phyloP scores from a whole-genome alignment of 495 filamentous ascomycete species.

The Hypoxylon fragiforme region DNA sequence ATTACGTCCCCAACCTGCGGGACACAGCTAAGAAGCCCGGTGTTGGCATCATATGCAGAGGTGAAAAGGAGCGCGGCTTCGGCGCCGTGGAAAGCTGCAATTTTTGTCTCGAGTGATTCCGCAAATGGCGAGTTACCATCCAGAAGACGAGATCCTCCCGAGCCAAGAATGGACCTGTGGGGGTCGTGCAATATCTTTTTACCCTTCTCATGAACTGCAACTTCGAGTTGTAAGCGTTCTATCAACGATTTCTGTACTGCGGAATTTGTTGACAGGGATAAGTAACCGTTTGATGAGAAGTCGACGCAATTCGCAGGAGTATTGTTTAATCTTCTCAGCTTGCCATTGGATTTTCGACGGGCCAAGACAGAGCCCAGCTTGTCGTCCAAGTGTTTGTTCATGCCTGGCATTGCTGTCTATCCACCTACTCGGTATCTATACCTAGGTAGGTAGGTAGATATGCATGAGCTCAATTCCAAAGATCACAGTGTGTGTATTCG shows the following conservation, averaged over 20 bases:
- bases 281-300: slow-evolving; percentile 68
- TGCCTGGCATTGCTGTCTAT: slow-evolving; percentile 19
- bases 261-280: slow-evolving; percentile 56
- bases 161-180: slow-evolving; percentile 46
- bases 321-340: slow-evolving; percentile 49
- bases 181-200: slow-evolving; percentile 1
- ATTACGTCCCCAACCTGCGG: slow-evolving; percentile 72
- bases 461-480: too few relatives aligned
- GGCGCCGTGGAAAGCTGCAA: slow-evolving; percentile 70
- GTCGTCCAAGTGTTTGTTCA: slow-evolving; percentile 21
- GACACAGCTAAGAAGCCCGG: slow-evolving; percentile 66
- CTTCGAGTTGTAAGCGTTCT: slow-evolving; percentile 39
- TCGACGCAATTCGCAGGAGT: slow-evolving; percentile 46
- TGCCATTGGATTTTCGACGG: slow-evolving; percentile 36
- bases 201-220: slow-evolving; percentile 1
- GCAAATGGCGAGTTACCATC: slow-evolving; percentile 72
- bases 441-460: too few relatives aligned
- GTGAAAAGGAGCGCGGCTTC: slow-evolving; percentile 70
- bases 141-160: slow-evolving; percentile 62
- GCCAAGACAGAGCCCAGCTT: slow-evolving; percentile 32
- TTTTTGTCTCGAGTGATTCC: slow-evolving; percentile 63
- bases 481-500: too few relatives aligned
- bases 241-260: slow-evolving; percentile 47
- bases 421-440: background rate
- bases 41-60: slow-evolving; percentile 78